phyloP scores from a whole-genome alignment of 306 rosid species.

The Lathyrus tuberosus region DNA sequence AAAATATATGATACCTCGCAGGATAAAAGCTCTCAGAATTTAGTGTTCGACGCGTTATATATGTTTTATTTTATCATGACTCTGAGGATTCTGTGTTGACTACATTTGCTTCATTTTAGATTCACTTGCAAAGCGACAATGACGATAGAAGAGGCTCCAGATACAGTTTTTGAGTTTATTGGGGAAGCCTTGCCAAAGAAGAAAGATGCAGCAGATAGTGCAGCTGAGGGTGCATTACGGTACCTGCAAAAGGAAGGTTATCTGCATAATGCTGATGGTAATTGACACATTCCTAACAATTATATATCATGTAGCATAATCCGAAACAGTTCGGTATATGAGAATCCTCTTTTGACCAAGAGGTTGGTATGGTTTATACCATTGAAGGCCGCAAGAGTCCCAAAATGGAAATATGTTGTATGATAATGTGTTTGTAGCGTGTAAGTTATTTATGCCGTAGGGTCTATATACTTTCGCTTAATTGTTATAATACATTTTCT shows the following conservation, averaged over 20 bases:
- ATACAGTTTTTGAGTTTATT: constrained; percentile 53
- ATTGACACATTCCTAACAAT: constrained; percentile 10
- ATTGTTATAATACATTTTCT: neutral
- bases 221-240: constrained; percentile 89
- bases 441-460: neutral
- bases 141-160: constrained; percentile 63
- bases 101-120: constrained; percentile 45
- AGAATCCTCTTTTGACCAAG: neutral
- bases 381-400: neutral
- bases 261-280: constrained; percentile 20
- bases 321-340: neutral
- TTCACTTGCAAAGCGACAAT: constrained; percentile 67
- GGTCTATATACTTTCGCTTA: too few relatives aligned
- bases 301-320: constrained; percentile 11
- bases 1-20: neutral
- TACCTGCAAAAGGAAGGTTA: constrained; percentile 62
- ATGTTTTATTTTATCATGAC: neutral
- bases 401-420: constrained; percentile 8
- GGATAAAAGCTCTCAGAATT: neutral
- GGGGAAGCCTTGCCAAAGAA: constrained; percentile 59
- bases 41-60: neutral
- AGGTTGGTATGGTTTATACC: too few relatives aligned
- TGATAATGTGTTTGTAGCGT: neutral
- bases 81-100: constrained; percentile 17
- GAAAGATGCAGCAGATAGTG: constrained; percentile 80